phyloP scores from a whole-genome alignment of 2,329 filamentous ascomycete genomes.

The Colletotrichum simmondsii region DNA sequence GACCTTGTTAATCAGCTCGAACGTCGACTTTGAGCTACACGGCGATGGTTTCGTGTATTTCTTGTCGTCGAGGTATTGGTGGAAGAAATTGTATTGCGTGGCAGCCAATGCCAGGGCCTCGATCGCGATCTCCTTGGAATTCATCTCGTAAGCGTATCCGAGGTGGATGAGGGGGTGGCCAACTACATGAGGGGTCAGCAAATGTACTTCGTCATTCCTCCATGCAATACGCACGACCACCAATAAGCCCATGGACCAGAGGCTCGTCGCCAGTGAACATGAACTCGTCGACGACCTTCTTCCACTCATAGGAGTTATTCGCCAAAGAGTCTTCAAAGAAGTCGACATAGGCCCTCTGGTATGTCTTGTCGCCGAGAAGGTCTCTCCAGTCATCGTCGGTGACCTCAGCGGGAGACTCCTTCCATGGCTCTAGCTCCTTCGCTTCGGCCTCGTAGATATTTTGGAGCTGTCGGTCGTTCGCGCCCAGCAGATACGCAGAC shows the following conservation, averaged over 20 bases:
- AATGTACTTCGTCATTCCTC: not conserved
- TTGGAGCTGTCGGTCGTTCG: constrained; percentile 77
- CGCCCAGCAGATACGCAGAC: constrained; percentile 88
- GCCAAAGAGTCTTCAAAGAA: constrained; percentile 95
- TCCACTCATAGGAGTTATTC: constrained; percentile 84
- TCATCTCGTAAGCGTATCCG: constrained; percentile 91
- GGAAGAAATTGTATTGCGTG: constrained; percentile 67
- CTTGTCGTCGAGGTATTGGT: constrained; percentile 77
- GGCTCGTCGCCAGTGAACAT: constrained; percentile 80
- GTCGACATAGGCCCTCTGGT: constrained; percentile 91
- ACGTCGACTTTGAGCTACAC: constrained; percentile 69
- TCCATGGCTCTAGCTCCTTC: constrained; percentile 81
- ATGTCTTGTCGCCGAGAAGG: constrained; percentile 80
- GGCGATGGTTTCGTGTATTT: constrained; percentile 75
- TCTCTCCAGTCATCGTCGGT: constrained; percentile 87
- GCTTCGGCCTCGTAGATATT: constrained; percentile 83
- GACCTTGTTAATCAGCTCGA: constrained; percentile 79
- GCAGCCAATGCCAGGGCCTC: constrained; percentile 82
- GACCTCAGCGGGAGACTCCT: constrained; percentile 86
- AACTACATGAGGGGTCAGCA: constrained; percentile 62
- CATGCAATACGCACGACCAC: constrained; percentile 73
- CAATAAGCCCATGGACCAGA: constrained; percentile 82
- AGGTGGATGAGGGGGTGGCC: constrained; percentile 95
- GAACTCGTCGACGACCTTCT: constrained; percentile 78
- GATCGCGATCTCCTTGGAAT: constrained; percentile 86